Percentiles rank a stretch among this genome's conserved stretches.
phyloP scores from a whole-genome alignment of 2,329 filamentous ascomycete species.

The Pyrenochaeta sp. region DNA sequence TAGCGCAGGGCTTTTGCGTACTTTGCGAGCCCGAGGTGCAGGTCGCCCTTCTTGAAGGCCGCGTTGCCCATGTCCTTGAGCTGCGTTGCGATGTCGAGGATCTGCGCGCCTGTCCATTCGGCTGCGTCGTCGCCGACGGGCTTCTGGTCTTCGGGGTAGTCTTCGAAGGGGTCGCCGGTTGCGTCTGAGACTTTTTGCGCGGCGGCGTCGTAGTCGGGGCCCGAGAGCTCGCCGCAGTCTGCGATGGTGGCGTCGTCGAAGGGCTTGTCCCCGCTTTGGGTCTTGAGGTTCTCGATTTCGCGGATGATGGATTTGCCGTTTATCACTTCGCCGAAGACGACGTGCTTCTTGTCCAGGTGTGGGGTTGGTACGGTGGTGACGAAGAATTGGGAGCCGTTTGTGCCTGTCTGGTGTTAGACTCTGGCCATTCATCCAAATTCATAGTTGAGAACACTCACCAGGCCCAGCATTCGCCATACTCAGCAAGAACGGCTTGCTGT shows the following conservation, averaged over 20 bases:
- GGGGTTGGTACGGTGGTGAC: constrained; percentile 94
- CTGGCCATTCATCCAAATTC: background rate
- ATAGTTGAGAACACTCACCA: constrained; percentile 61
- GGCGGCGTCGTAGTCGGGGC: constrained; percentile 71
- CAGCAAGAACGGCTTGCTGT: constrained; percentile 90
- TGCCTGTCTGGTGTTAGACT: constrained; percentile 62
- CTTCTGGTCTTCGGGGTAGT: constrained; percentile 86
- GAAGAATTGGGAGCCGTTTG: constrained; percentile 99
- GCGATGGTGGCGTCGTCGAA: constrained; percentile 66
- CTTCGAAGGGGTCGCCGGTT: constrained; percentile 91
- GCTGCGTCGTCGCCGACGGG: constrained; percentile 57
- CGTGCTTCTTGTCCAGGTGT: constrained; percentile 94
- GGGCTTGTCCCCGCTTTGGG: constrained; percentile 79
- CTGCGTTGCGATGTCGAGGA: constrained; percentile 80
- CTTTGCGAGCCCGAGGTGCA: constrained; percentile 78
- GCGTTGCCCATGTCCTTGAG: constrained; percentile 93
- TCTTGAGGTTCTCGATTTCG: constrained; percentile 84
- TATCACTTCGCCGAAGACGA: constrained; percentile 94
- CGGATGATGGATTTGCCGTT: constrained; percentile 90
- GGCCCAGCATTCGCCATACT: constrained; percentile 98
- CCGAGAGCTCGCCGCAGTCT: constrained; percentile 86
- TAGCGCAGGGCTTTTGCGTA: constrained; percentile 95
- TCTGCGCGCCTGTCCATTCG: constrained; percentile 71
- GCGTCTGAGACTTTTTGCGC: constrained; percentile 75
- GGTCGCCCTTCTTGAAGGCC: constrained; percentile 83